Evolutionary conservation across 306 rosid species (phyloP), one percentile per base, ranked within the genome.

Genomic region (Parietaria judaica): DNA sequence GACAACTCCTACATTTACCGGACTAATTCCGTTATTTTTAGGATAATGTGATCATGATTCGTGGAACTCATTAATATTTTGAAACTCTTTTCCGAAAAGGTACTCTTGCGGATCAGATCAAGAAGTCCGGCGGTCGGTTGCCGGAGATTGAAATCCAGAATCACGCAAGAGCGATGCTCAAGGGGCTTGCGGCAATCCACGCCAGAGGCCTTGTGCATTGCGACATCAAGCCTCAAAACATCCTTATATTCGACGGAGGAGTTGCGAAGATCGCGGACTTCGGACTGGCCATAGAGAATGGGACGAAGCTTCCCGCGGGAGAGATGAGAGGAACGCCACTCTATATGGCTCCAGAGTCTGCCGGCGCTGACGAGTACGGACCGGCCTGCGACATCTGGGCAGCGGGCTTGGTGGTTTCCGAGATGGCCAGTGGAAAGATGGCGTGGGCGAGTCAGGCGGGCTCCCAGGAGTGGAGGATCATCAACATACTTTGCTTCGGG

Each of bases 341-440:
- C 58, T 81, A 76, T 14, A 79, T 85, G 92, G 72, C 98, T 8
- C 98, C 96, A 49, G 96, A 91, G 67, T 76, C 85, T 0, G 89
- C 88, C 4, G 88, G 73, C 58, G 67, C 71, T 4, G 76, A 66
- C 36, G 81, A 80, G 66, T 83, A 76, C 39, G 92, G 78, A 56
- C 66, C 84, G 0, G 76, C 89, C 7, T 69, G 67, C 0, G 92
- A 88, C 70, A 61, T 87, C 14, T 91, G 96, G 96, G 95, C 97
- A 3, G 65, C 85, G 0, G 97, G 89, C 8, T 91, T 91, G 50
- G 78, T 76, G 9, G 87, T 81, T 46, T 72, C 74, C 14, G 95
- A 88, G 89, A 78, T 87, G 95, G 31, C 68, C 6, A 83, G 84
- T 1, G 97, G 96, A 13, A 83, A 76, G 43, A 78, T 89, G 0